Conservation (phyloP, 352 stramenopile genomes). For the Phytophthora gonapodyides region DNA sequence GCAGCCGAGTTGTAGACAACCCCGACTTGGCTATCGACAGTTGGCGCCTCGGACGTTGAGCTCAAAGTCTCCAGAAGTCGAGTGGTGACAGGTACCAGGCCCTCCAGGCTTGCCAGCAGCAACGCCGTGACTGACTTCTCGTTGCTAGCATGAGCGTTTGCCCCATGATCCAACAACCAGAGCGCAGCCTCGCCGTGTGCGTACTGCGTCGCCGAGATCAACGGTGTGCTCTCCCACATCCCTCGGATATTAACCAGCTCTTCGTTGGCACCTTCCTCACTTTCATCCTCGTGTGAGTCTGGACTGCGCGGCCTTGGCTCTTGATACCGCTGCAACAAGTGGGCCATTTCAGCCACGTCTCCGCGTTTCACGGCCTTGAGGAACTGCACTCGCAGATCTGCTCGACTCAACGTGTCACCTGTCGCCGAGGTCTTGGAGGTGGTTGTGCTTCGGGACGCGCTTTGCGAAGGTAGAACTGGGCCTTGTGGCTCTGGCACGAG, state of each 20-base stretch:
- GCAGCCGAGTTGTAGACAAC: conserved; percentile 74
- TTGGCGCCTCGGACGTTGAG: neutral
- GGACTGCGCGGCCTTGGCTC: conserved; percentile 5
- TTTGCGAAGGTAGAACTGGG: conserved; percentile 5
- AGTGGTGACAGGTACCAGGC: conserved; percentile 51
- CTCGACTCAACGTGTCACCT: conserved; percentile 30
- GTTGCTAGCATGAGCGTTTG: conserved; percentile 52
- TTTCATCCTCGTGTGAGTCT: conserved; percentile 22
- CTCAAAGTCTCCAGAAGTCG: conserved; percentile 37
- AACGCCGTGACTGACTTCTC: conserved; percentile 75
- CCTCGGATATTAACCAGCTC: conserved; percentile 65
- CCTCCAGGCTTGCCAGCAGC: conserved; percentile 73
- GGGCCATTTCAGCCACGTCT: conserved; percentile 46
- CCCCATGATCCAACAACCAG: conserved; percentile 58
- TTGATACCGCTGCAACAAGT: conserved; percentile 29
- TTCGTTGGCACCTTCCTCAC: conserved; percentile 23
- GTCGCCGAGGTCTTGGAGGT: conserved; percentile 4
- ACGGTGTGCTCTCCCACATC: conserved; percentile 86
- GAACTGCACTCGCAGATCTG: conserved; percentile 63
- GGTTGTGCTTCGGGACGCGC: neutral
- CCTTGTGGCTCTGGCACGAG: conserved; percentile 43
- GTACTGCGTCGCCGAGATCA: conserved; percentile 81
- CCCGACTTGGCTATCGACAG: conserved; percentile 57
- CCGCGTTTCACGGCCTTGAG: conserved; percentile 72
- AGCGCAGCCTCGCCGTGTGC: conserved; percentile 52